Evolutionary conservation across 1,284 basidiomycete species (phyloP), one percentile per base, ranked within the genome.

Genomic region (Trichosporon ovoides): DNA sequence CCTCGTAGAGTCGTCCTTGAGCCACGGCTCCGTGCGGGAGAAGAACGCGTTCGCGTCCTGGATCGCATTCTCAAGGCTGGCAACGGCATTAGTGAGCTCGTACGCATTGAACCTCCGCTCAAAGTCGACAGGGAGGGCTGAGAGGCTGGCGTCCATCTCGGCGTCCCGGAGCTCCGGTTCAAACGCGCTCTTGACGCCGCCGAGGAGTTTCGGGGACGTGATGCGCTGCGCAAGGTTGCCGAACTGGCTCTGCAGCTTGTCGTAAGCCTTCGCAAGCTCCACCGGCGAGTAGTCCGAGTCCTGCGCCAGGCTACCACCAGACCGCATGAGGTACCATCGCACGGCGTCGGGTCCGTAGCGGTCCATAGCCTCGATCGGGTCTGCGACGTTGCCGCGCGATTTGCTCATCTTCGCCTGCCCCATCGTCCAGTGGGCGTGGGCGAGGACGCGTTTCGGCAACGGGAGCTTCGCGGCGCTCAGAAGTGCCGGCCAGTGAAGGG

Each of bases 341-440:
- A 85, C 81, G 11, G 85, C 80, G 67, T 95, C 93, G 3, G 84
- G 80, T 19, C 87, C 88, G 68, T 82, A 86, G 52, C 81, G 76
- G 13, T 85, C 78, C 72, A 96, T 87, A 0, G 85, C 85, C 46
- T 83, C 78, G 51, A 94, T 82, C 0, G 93, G 93, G 71, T 95
- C 87, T 0, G 86, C 89, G 20, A 94, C 91, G 69, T 96, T 97
- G 2, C 93, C 93, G 0, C 86, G 72, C 0, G 86, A 88, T 72
- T 96, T 96, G 13, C 87, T 89, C 93, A 96, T 97, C 74, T 97
- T 96, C 62, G 85, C 82, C 57, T 85, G 83, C 56, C 85, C 81
- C 66, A 89, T 87, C 0, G 92, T 95, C 93, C 92, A 97, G 74
- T 96, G 93, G 0, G 89, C 87, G 69, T 96, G 92, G 0, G 87